These are phyloP conservation scores for Nicotiana undulata DNA, from an alignment of 257 asterid genomes.

Conservation along the genomic window DNA sequence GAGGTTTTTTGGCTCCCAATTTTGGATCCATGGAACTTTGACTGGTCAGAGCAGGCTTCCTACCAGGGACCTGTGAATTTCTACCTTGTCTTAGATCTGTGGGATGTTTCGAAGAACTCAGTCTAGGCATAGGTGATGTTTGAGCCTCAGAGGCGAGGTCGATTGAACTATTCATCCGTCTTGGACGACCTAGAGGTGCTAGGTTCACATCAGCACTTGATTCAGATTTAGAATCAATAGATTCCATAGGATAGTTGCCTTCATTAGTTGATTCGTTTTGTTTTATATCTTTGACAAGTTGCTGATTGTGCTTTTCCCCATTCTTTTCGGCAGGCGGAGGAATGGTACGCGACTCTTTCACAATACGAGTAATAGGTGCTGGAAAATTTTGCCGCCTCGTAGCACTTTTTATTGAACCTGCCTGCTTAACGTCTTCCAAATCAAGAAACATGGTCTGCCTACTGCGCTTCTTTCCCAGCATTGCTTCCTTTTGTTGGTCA, in stretches of 20 bases:
- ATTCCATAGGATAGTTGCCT: constrained; percentile 44
- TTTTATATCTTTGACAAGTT: constrained; percentile 40
- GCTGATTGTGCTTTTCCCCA: constrained; percentile 66
- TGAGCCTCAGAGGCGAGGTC: constrained; percentile 61
- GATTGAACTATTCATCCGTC: constrained; percentile 53
- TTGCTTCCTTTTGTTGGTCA: constrained; percentile 87
- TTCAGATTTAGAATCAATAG: constrained; percentile 60
- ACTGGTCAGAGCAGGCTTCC: constrained; percentile 50
- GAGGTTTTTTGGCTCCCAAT: constrained; percentile 52
- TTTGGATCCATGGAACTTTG: constrained; percentile 48
- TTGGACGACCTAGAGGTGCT: constrained; percentile 40
- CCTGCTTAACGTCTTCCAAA: constrained; percentile 90
- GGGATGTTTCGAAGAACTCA: constrained; percentile 69
- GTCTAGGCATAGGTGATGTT: constrained; percentile 44
- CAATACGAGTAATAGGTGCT: constrained; percentile 56
- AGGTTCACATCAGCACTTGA: constrained; percentile 54
- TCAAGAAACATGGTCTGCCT: constrained; percentile 95
- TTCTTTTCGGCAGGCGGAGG: constrained; percentile 39
- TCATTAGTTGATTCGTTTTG: constrained; percentile 54
- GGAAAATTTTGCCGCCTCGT: constrained; percentile 85
- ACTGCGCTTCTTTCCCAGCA: constrained; percentile 92
- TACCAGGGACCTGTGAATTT: constrained; percentile 49
- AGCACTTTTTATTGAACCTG: constrained; percentile 58
- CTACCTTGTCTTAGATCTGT: constrained; percentile 53
- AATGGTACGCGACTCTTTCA: constrained; percentile 57